Evolutionary conservation across 805 yeast genomes (phyloP), one percentile per base, ranked within the genome.

Genomic region (Pichia deserticola): DNA sequence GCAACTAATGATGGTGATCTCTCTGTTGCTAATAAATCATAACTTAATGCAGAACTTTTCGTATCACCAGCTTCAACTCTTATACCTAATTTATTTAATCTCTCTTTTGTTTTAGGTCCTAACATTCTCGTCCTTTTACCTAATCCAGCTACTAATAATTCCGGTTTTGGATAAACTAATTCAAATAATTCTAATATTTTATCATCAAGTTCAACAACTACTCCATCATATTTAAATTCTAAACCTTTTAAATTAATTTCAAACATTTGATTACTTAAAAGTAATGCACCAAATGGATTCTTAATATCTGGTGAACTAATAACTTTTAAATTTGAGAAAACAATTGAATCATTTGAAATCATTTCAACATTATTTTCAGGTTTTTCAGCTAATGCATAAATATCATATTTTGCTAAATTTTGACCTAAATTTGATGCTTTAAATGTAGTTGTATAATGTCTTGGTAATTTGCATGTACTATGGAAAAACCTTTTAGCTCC

Each of bases 21-120:
- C 61, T 88, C 95, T 0, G 92, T 85, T 1, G 92, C 89, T 51
- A 87, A 66, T 40, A 87, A 65, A 58, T 87, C 92, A 66, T 77
- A 88, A 53, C 77, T 81, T 54, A 78, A 75, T 11, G 86, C 90
- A 0, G 88, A 86, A 55, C 77, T 77, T 54, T 71, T 72, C 4
- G 83, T 84, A 60, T 81, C 85, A 32, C 86, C 76, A 4, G 82
- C 69, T 57, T 87, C 93, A 20, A 81, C 61, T 59, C 81, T 83
- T n/a, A 86, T 77, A 0, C 95, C 95, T 51, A 83, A 64, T 6
- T 69, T 63, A 29, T 75, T 72, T 51, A 87, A 72, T 51, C 61
- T 65, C 38, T 66, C 63, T 44, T 76, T 69, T 45, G 84, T 82
- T 9, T 62, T 55, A n/a, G 79, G 81, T 36, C 81, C 76, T 55